Percentiles rank a stretch among this genome's conserved stretches.
phyloP scores from a whole-genome alignment of 768 basidiomycete genomes.

The Pleurotus ostreatus region DNA sequence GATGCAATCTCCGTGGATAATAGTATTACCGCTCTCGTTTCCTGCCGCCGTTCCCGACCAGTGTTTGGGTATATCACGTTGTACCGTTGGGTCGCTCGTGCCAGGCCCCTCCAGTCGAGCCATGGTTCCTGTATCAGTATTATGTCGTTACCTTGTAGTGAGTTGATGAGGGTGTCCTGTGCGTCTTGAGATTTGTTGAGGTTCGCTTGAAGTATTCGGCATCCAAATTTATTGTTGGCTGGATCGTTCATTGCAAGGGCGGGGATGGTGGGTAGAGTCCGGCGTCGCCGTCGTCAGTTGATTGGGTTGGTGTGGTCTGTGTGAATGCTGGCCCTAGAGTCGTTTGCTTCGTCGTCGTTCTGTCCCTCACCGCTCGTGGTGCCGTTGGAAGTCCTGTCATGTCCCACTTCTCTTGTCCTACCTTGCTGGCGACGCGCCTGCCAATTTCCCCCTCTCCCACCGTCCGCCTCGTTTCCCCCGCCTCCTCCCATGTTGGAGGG shows the following conservation, averaged over 20 bases:
- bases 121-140: slow-evolving; percentile 26
- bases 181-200: no score
- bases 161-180: no score
- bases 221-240: neutral
- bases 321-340: neutral
- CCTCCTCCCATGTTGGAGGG: neutral
- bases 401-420: neutral
- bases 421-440: neutral
- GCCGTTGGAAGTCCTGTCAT: neutral
- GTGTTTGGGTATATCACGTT: slow-evolving; percentile 18
- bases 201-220: neutral
- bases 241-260: neutral
- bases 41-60: slow-evolving; percentile 6
- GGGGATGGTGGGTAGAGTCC: no score
- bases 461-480: neutral
- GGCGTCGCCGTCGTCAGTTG: no score
- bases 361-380: neutral
- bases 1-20: neutral
- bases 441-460: neutral
- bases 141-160: slow-evolving; percentile 14
- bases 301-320: no score
- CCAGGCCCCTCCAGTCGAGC: slow-evolving; percentile 13
- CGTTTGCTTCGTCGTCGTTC: neutral
- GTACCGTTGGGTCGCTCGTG: slow-evolving; percentile 15
- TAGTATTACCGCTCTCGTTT: neutral